Base-by-base conservation (phyloP, 345 rosid genomes). In the Arabis alpina region DNA sequence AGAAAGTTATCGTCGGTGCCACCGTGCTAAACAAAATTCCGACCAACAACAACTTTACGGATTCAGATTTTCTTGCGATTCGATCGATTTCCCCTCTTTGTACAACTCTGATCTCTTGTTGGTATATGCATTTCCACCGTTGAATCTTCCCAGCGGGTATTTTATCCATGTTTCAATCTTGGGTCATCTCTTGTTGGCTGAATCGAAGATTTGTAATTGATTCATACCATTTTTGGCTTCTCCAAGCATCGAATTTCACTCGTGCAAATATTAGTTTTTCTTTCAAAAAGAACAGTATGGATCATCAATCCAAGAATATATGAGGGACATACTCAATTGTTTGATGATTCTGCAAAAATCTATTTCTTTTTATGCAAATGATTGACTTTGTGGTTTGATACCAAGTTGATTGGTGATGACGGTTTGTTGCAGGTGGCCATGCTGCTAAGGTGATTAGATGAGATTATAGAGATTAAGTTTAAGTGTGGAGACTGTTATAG, bases 361-460 rank as follows among this genome's bases (percentile, higher is more conserved):
- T 27, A 10, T 8, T 37, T 28, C 4, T 2, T 28, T 1, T n/a
- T 48, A 57, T 49, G 53, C 27, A 34, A 58, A 60, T 43, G 8
- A 44, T 43, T n/a, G 34, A 23, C 23, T 23, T 24, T 28, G 13
- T 43, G 66, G n/a, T n/a, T n/a, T n/a, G n/a, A n/a, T n/a, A n/a
- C n/a, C n/a, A n/a, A n/a, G n/a, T n/a, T n/a, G n/a, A 27, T 10
- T 30, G 49, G 14, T 64, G 58, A 54, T 15, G 41, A 25, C 2
- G 41, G 32, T 55, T 51, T n/a, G 9, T 11, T 71, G 70, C 54
- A 49, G 68, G 71, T 70, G 34, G 36, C 56, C 79, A 55, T 73
- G 54, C 73, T 82, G 86, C 24, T 58, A 36, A 53, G 63, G 52
- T 52, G 74, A 79, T 61, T 80, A 77, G 55, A 68, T 79, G 87